phyloP scores from a whole-genome alignment of 192 early-diverging fungal genomes.

The Martensiomyces pterosporus region DNA sequence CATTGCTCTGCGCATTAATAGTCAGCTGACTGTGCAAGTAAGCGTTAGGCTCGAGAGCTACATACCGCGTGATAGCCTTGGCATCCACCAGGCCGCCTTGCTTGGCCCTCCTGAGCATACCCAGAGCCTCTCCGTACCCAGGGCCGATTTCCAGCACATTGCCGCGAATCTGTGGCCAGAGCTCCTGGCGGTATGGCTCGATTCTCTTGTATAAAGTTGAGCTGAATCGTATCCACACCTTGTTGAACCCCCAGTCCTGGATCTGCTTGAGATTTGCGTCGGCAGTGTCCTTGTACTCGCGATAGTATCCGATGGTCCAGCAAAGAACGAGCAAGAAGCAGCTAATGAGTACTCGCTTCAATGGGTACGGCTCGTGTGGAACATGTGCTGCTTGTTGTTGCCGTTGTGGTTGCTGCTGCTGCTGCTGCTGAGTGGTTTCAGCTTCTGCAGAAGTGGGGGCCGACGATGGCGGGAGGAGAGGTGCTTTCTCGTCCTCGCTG shows the following conservation, averaged over 20 bases:
- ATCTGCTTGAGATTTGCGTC: constrained; percentile 4
- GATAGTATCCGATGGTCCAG: constrained; percentile 20
- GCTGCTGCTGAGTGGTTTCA: no score
- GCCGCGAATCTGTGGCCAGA: constrained; percentile 33
- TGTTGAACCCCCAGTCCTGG: constrained; percentile 31
- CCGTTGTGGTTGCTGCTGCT: no score
- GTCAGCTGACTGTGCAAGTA: constrained; percentile 18
- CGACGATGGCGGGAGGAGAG: no score
- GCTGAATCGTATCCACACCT: constrained; percentile 23
- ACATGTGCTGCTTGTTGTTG: no score
- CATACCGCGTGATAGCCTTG: constrained; percentile 2
- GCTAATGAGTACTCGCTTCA: constrained; percentile 22
- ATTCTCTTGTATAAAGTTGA: constrained; percentile 5
- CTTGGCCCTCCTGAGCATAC: constrained; percentile 6
- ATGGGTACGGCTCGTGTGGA: constrained; percentile 24
- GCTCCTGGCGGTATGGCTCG: constrained; percentile 6
- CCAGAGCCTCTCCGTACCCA: constrained; percentile 24
- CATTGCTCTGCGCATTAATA: constrained; percentile 9
- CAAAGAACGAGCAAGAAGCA: constrained; percentile 12
- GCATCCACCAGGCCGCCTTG: not conserved
- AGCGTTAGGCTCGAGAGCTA: constrained; percentile 28
- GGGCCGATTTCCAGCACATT: constrained; percentile 34
- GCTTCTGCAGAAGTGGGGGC: no score
- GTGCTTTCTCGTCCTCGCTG: no score
- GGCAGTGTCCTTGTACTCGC: constrained; percentile 11